Percentiles rank a stretch among this genome's conserved stretches.
phyloP scores from a whole-genome alignment of 108 stramenopile species.

The Heterococcus sp. region DNA sequence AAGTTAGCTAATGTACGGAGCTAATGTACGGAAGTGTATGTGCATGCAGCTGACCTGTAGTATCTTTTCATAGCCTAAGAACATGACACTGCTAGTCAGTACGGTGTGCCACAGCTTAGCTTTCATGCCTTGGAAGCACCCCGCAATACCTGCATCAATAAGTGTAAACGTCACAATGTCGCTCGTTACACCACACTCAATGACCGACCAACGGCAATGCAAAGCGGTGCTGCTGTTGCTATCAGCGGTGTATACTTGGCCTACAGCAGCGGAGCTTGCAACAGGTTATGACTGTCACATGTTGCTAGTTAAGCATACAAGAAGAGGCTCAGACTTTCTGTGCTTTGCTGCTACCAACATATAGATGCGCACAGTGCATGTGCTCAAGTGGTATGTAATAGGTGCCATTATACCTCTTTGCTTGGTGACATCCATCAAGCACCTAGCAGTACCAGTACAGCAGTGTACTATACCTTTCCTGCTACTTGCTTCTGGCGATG shows the following conservation, averaged over 20 bases:
- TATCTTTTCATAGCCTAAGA: slow-evolving; percentile 84
- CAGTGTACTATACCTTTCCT: not conserved
- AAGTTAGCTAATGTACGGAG: too few relatives aligned
- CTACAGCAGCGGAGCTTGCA: not conserved
- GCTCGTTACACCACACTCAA: too few relatives aligned
- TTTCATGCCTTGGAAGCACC: slow-evolving; percentile 77
- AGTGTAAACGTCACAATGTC: too few relatives aligned
- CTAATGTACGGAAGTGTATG: too few relatives aligned
- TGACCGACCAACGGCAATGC: too few relatives aligned
- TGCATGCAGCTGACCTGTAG: too few relatives aligned
- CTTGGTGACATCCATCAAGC: slow-evolving; percentile 52
- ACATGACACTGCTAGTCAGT: slow-evolving; percentile 62
- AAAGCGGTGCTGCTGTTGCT: too few relatives aligned
- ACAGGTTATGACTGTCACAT: not conserved
- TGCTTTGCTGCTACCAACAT: not conserved
- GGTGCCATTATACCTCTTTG: not conserved
- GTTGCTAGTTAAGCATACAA: not conserved
- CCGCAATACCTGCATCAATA: slow-evolving; percentile 21
- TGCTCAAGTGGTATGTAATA: not conserved
- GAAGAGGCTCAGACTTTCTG: not conserved
- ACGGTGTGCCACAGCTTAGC: slow-evolving; percentile 86
- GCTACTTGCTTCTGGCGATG: slow-evolving; percentile 9
- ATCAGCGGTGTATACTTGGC: not conserved
- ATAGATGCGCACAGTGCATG: not conserved
- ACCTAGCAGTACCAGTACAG: not conserved